phyloP scores from a whole-genome alignment of 495 filamentous ascomycete genomes.

The Baudoinia panamericana region DNA sequence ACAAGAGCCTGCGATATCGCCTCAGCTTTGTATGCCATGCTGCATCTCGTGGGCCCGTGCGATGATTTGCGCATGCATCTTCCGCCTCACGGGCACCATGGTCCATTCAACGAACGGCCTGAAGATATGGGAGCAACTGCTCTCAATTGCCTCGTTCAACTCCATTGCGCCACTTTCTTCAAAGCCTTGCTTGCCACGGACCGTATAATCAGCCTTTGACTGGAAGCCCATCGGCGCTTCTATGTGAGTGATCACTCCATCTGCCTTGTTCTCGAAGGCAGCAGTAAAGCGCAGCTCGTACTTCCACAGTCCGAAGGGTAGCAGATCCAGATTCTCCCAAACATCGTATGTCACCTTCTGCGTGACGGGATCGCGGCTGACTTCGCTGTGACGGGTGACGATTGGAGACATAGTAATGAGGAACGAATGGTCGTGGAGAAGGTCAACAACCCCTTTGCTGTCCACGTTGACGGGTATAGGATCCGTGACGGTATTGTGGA shows the following conservation, averaged over 20 bases:
- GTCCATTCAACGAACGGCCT: slow-evolving; percentile 14
- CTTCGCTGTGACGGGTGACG: slow-evolving; percentile 3
- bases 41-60: slow-evolving; percentile 8
- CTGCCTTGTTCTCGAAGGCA: slow-evolving; percentile 8
- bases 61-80: slow-evolving; percentile 16
- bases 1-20: no score
- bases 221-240: slow-evolving; percentile 11
- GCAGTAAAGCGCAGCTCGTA: slow-evolving; percentile 8
- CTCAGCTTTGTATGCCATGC: slow-evolving; percentile 3
- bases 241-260: slow-evolving; percentile 7
- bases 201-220: slow-evolving; percentile 9
- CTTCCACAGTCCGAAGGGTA: slow-evolving; percentile 12
- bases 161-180: slow-evolving; percentile 4
- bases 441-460: slow-evolving; percentile 1
- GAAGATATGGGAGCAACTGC: slow-evolving; percentile 3
- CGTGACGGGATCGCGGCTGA: background rate
- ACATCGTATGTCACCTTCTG: slow-evolving; percentile 14
- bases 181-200: background rate
- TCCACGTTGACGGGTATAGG: slow-evolving; percentile 11
- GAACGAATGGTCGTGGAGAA: slow-evolving; percentile 13
- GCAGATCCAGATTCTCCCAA: slow-evolving; percentile 12
- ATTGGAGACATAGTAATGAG: slow-evolving; percentile 15
- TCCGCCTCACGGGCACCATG: slow-evolving; percentile 11
- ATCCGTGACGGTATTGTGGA: slow-evolving; percentile 5
- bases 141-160: slow-evolving; percentile 15